Base-by-base conservation (phyloP, 1,284 basidiomycete species). In the Marasmius oreades region DNA sequence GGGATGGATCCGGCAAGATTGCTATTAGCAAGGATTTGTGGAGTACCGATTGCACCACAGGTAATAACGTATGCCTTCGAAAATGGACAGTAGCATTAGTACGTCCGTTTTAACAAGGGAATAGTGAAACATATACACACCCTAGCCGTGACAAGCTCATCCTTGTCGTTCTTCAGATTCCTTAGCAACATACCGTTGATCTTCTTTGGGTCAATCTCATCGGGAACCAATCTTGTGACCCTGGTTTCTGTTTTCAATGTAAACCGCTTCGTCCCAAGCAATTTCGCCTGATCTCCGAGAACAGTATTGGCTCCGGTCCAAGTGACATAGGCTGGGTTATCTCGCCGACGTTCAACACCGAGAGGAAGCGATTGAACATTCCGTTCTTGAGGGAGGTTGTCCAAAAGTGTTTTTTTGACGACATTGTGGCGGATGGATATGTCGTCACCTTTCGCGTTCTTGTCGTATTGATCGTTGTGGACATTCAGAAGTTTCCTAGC, bases 261-360 rank as follows among this genome's bases (percentile, higher is more conserved):
- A 43, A 59, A 56, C 5, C 51, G 10, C n/a, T 42, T 20, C 16
- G 39, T 20, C n/a, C 20, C 28, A 10, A 31, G 28, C 28, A 31
- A 31, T 10, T 31, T 31, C 28, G 43, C 23, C 18, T 28, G 31
- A 18, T 53, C 46, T 5, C 58, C 58, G 18, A 59, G 48, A 14
- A 59, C 28, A 14, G 55, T 57, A 26, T 57, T 33, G 12, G 55
- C 24, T 4, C 58, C 55, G 20, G 51, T 50, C 58, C 58, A 59
- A 34, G 58, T 59, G 11, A 59, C 55, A 33, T 50, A 57, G 2
- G 24, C 31, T 16, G 58, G 52, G 18, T 57, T 57, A n/a, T 51
- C 52, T 3, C 33, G 53, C 16, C 55, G 58, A 22, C 54, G 51
- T 24, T 60, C 50, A 16, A 57, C 55, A 10, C 44, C 59, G 1